phyloP scores from a whole-genome alignment of 2,329 filamentous ascomycete species.

The Aspergillus quadrilineatus region DNA sequence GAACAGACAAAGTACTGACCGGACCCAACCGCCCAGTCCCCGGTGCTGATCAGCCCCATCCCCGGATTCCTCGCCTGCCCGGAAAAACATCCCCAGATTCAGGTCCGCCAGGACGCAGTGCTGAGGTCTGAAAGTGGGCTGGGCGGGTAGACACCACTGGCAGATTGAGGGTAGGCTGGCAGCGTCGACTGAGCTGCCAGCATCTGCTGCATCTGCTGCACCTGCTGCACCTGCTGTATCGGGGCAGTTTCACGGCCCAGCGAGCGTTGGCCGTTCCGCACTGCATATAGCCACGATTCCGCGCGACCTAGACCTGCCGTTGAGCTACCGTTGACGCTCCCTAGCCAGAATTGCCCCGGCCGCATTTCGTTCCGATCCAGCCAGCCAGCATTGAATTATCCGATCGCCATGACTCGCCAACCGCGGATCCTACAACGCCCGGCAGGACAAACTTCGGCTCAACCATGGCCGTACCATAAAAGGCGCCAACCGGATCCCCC shows the following conservation, averaged over 20 bases:
- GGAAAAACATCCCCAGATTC: neutral
- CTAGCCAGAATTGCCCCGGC: neutral
- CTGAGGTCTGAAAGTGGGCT: neutral
- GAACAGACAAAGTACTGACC: neutral
- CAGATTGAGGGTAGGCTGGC: neutral
- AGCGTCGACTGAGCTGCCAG: neutral
- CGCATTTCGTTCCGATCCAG: neutral
- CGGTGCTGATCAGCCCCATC: conserved; percentile 1
- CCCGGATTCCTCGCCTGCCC: neutral
- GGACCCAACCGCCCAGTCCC: neutral
- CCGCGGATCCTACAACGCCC: neutral
- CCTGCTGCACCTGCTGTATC: neutral
- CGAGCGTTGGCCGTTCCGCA: neutral
- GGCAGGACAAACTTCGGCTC: neutral
- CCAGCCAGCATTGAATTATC: neutral
- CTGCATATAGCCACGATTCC: neutral
- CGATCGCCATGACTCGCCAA: neutral
- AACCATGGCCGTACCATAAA: neutral
- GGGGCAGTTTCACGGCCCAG: neutral
- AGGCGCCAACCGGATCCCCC: neutral
- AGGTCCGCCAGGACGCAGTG: neutral
- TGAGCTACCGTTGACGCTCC: neutral
- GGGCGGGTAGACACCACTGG: neutral
- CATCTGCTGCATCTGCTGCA: neutral
- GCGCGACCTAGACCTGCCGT: neutral